Evolutionary conservation across 352 stramenopile species (phyloP).

Genomic region (Phytophthora melonis): DNA sequence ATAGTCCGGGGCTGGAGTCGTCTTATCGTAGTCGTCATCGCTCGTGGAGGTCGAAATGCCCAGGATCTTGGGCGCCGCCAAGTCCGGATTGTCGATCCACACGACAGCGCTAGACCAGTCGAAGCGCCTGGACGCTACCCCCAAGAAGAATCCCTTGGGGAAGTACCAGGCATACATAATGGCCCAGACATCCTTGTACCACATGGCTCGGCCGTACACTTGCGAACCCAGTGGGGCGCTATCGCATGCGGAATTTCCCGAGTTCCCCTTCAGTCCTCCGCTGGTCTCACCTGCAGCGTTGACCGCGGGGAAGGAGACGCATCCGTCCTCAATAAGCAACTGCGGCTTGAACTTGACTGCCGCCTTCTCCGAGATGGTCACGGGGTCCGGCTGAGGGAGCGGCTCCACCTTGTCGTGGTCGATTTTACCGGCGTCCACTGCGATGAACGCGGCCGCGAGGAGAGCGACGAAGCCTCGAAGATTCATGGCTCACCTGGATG

Average conservation of each 20-base stretch:
- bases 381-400: background rate
- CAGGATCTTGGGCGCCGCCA: background rate
- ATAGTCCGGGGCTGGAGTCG: background rate
- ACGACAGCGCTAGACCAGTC: background rate
- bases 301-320: background rate
- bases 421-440: background rate
- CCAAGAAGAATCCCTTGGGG: background rate
- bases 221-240: background rate
- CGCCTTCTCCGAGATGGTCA: background rate
- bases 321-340: background rate
- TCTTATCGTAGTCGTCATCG: background rate
- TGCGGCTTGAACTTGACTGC: slow-evolving; percentile 2
- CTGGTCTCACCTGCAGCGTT: background rate
- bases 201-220: background rate
- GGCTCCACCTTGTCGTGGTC: slow-evolving; percentile 1
- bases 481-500: background rate
- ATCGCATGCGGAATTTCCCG: background rate
- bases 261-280: background rate
- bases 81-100: background rate
- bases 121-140: background rate
- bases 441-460: background rate
- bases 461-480: background rate
- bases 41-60: background rate
- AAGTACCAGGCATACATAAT: slow-evolving; percentile 4
- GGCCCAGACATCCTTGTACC: background rate